Evolutionary conservation across 345 rosid species (phyloP).

Genomic region (Hevea brasiliensis): DNA sequence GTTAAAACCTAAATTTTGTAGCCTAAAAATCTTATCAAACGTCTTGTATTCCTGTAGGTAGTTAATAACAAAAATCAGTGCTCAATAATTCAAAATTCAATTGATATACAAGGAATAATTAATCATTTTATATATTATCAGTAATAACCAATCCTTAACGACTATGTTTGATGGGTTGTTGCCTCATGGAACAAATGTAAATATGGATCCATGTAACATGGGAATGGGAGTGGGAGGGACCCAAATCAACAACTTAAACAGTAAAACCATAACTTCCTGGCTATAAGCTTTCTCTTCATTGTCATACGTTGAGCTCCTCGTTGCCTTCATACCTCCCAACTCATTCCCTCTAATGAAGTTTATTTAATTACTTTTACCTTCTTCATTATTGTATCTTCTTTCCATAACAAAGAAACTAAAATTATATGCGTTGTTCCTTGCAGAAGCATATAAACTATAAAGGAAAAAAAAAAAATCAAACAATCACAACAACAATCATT

Average conservation of each 20-base stretch:
- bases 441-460: too few species aligned
- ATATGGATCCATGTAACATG: constrained; percentile 18
- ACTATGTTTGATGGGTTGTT: constrained; percentile 39
- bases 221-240: constrained; percentile 16
- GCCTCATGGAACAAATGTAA: constrained; percentile 36
- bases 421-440: too few species aligned
- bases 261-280: constrained; percentile 33
- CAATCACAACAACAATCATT: too few species aligned
- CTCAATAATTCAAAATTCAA: too few species aligned
- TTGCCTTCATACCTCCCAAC: constrained; percentile 40
- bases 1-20: constrained; percentile 23
- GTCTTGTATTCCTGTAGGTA: constrained; percentile 35
- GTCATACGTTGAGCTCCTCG: constrained; percentile 33
- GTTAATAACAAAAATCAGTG: too few species aligned
- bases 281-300: constrained; percentile 33
- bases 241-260: constrained; percentile 18
- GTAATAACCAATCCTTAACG: constrained; percentile 26
- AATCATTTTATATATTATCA: neutral
- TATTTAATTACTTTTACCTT: neutral
- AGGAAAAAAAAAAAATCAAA: too few species aligned
- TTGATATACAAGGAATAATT: too few species aligned
- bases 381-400: too few species aligned
- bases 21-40: constrained; percentile 29
- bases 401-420: too few species aligned
- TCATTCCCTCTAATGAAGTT: constrained; percentile 30